Percentiles rank a stretch among this genome's conserved stretches.
Conservation (phyloP, 257 asterid species). For the Gentiana straminea region DNA sequence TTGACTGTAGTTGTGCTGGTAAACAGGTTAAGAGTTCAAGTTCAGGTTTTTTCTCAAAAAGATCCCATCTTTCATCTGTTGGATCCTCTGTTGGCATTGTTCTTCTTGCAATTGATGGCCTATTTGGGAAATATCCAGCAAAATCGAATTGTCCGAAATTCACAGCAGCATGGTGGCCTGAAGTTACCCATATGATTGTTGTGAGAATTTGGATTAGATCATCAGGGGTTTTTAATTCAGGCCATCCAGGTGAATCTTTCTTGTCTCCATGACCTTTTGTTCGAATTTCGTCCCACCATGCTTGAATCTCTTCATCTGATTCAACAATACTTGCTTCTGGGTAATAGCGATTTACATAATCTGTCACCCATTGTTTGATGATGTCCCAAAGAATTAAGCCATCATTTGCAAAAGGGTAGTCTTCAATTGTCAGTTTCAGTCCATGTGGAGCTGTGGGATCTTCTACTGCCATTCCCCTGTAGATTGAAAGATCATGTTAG, state of each 20-base stretch:
- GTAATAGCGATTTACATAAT: slow-evolving; percentile 48
- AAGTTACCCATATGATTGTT: slow-evolving; percentile 58
- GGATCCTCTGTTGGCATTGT: slow-evolving; percentile 62
- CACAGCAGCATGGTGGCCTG: slow-evolving; percentile 80
- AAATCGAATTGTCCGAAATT: slow-evolving; percentile 69
- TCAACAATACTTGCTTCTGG: slow-evolving; percentile 20
- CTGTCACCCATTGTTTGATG: slow-evolving; percentile 57
- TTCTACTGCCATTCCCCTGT: slow-evolving; percentile 74
- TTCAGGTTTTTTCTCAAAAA: slow-evolving; percentile 54
- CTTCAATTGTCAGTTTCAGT: slow-evolving; percentile 54
- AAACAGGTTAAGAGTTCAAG: slow-evolving; percentile 32
- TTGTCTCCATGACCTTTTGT: slow-evolving; percentile 65
- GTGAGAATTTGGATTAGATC: slow-evolving; percentile 47
- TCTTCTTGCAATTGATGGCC: slow-evolving; percentile 53
- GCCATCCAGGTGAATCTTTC: slow-evolving; percentile 80
- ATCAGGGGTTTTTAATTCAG: slow-evolving; percentile 27
- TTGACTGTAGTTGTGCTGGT: slow-evolving; percentile 66
- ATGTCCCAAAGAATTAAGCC: slow-evolving; percentile 68
- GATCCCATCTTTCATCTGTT: slow-evolving; percentile 18
- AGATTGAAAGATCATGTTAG: not conserved
- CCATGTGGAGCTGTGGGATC: slow-evolving; percentile 68
- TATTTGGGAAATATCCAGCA: slow-evolving; percentile 60
- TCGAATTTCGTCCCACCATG: slow-evolving; percentile 72
- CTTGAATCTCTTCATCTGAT: slow-evolving; percentile 54
- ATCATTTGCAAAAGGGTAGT: slow-evolving; percentile 72